These are phyloP conservation scores for Acanthochlamys bracteata DNA, from an alignment of 106 monocot genomes.

Conservation along the genomic window DNA sequence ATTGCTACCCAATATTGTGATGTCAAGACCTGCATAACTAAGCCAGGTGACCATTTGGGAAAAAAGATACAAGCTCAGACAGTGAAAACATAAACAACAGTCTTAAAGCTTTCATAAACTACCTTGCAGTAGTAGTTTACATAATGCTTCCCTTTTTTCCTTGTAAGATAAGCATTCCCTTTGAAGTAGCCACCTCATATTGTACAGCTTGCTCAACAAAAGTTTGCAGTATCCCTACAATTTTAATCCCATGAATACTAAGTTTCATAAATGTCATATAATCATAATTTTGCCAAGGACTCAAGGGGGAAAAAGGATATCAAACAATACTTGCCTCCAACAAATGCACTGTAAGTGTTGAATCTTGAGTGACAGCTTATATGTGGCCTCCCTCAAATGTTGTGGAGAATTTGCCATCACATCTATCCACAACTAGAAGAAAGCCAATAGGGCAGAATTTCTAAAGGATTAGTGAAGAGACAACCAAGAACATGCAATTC, in stretches of 20 bases:
- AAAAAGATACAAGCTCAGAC: neutral
- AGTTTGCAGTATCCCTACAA: slow-evolving; percentile 73
- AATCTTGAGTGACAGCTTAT: slow-evolving; percentile 83
- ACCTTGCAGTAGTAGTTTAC: slow-evolving; percentile 84
- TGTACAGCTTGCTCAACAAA: slow-evolving; percentile 96
- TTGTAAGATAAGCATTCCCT: slow-evolving; percentile 30
- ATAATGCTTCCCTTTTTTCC: slow-evolving; percentile 38
- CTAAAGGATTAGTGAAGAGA: neutral
- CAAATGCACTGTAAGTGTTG: slow-evolving; percentile 60
- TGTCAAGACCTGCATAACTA: slow-evolving; percentile 67
- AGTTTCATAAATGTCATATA: neutral
- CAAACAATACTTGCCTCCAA: slow-evolving; percentile 51
- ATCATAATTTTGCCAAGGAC: too few species aligned
- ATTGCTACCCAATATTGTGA: slow-evolving; percentile 90
- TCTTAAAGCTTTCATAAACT: neutral
- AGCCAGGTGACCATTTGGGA: neutral
- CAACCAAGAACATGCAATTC: neutral
- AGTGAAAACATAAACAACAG: neutral
- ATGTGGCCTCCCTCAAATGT: slow-evolving; percentile 64
- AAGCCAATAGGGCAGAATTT: neutral
- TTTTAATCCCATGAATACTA: slow-evolving; percentile 4
- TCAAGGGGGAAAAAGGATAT: too few species aligned
- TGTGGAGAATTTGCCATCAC: slow-evolving; percentile 86
- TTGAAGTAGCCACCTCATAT: slow-evolving; percentile 71
- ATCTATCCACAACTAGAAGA: slow-evolving; percentile 76